Base-by-base conservation (phyloP, 257 asterid species). In the Plantago ovata region DNA sequence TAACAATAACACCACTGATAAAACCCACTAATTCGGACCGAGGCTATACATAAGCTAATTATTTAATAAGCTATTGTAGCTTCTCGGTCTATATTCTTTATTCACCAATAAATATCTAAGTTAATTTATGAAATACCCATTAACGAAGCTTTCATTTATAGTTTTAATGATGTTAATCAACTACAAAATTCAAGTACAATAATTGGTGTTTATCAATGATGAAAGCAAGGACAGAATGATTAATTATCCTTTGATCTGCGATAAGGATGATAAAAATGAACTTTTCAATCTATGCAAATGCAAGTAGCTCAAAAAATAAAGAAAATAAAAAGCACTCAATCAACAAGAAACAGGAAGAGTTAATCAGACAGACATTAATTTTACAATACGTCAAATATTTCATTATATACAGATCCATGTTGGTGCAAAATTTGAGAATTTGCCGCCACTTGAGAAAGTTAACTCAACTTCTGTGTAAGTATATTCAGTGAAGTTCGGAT, bases 371-470 rank as follows among this genome's bases (percentile, higher is more conserved):
- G 16, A 58, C 62, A 20, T 22, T 50, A 10, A 14, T 32, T 19
- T 20, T 20, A 46, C 24, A 38, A 20, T 38, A 20, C 22, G 56
- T 33, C 23, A 52, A 48, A 41, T 67, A 66, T 57, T 62, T 62
- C 62, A 47, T 55, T 62, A 39, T 51, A 38, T 33, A 53, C 20
- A 45, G 66, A 60, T 58, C 23, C 21, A 42, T 49, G 40, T 58
- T 7, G 22, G 44, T 52, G 67, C 46, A 58, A 50, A 28, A 44
- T 28, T 28, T 28, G 36, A 28, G 0, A 28, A 28, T 1, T 28
- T 28, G 7, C 7, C 36, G 36, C 36, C 36, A 28, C 2, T 28
- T 28, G 36, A 28, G 36, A 28, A 28, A 28, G 36, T 28, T 28
- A 28, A 28, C 2, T 28, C 36, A 8, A 28, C 36, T 28, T 3